phyloP scores from a whole-genome alignment of 179 eudicot species.

The Silene coronaria region DNA sequence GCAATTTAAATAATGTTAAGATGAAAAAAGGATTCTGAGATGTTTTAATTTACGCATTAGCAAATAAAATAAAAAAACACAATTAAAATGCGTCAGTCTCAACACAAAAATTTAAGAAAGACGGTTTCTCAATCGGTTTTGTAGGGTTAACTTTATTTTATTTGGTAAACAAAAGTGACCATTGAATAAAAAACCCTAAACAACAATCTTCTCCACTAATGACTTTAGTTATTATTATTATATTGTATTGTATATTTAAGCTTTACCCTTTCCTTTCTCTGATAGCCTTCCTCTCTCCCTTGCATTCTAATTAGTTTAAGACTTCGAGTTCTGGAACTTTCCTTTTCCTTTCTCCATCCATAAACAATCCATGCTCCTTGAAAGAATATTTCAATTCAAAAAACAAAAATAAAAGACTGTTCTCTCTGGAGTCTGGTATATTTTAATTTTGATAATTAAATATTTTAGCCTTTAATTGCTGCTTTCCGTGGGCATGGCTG shows the following conservation, averaged over 20 bases:
- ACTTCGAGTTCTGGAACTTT: conserved; percentile 8
- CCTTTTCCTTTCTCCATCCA: conserved; percentile 28
- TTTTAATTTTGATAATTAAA: not conserved
- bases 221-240: conserved; percentile 11
- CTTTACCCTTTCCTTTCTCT: not conserved
- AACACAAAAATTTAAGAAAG: no score
- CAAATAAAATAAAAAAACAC: no score
- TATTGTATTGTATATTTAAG: no score
- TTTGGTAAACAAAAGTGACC: not conserved
- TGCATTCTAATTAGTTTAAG: conserved; percentile 11
- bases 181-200: not conserved
- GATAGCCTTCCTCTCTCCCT: not conserved
- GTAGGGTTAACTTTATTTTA: not conserved
- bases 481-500: conserved; percentile 33
- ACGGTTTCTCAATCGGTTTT: no score
- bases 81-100: not conserved
- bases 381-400: conserved; percentile 6
- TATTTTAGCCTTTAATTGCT: not conserved
- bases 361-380: not conserved
- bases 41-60: no score
- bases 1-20: no score
- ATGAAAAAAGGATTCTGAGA: no score
- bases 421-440: not conserved
- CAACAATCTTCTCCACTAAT: conserved; percentile 3
- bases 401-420: conserved; percentile 16